Evolutionary conservation across 2,329 filamentous ascomycete genomes (phyloP).

Genomic region (Magnaporthales sp.): DNA sequence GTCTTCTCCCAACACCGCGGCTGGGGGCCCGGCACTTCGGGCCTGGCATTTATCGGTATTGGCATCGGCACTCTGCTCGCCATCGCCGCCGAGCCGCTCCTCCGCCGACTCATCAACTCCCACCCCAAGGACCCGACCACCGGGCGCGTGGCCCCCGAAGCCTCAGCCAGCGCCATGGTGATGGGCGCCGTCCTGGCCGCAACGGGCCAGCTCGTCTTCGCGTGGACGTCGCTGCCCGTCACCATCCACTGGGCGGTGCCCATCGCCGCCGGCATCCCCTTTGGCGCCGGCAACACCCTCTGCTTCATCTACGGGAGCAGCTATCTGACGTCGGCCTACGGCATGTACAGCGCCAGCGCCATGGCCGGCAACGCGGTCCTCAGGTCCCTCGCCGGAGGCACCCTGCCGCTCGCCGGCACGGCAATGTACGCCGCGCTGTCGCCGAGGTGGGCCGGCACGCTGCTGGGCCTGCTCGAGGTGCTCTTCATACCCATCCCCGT

Average conservation of each 20-base stretch:
- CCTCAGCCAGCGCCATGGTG: constrained; percentile 71
- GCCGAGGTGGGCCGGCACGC: constrained; percentile 65
- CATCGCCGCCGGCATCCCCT: constrained; percentile 66
- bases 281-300: constrained; percentile 64
- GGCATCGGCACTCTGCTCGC: constrained; percentile 55
- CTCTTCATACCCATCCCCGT: constrained; percentile 66
- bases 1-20: constrained; percentile 56
- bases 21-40: constrained; percentile 51
- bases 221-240: constrained; percentile 74
- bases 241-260: constrained; percentile 73
- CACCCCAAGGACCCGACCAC: constrained; percentile 69
- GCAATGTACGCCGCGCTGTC: constrained; percentile 60
- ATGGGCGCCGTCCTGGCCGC: constrained; percentile 68
- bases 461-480: constrained; percentile 62
- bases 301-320: constrained; percentile 74
- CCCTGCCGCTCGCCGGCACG: constrained; percentile 62
- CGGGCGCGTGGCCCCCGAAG: constrained; percentile 66
- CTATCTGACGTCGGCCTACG: constrained; percentile 68
- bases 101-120: constrained; percentile 67
- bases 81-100: constrained; percentile 59
- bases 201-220: constrained; percentile 75
- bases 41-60: constrained; percentile 59
- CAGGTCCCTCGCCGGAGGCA: constrained; percentile 58
- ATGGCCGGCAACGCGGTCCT: constrained; percentile 68
- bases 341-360: constrained; percentile 68